Base-by-base conservation (phyloP, 805 yeast species). In the Wickerhamomyces silvicola region DNA sequence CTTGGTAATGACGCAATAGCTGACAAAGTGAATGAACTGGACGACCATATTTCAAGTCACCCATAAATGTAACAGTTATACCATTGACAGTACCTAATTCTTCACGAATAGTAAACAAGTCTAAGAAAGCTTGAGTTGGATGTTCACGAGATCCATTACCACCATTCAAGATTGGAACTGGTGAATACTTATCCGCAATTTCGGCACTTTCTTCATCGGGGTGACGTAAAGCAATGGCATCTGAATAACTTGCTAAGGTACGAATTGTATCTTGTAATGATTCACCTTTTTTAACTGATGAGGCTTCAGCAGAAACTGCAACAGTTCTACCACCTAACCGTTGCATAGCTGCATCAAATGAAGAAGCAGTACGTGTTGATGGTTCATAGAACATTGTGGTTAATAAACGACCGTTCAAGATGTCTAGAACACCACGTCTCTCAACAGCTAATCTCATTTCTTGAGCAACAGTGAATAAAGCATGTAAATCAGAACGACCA, bases 331-430 rank as follows among this genome's bases (percentile, higher is more conserved):
- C 99, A 60, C 99, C 99, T 50, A 92, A 72, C 67, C 99, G 83
- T 70, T 92, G 97, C 98, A 92, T 92, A 39, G 99, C 99, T 50
- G 96, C 96, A 59, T 92, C 95, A 58, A 94, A 94, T 2, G 97
- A 92, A 15, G 97, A 78, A 13, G 94, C 77, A 21, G 99, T 92
- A 65, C 99, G 77, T 24, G 99, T 94, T 6, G 96, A 86, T 47
- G 99, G 98, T 68, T 92, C 99, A 61, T 87, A 92, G 70, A 92
- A 92, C 69, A 92, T 80, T 9, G 97, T 94, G 29, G 96, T 85
- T 52, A 92, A 70, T 35, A 92, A 78, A 52, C 94, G 79, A 38
- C 97, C 95, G 59, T 80, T 75, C 66, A 92, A 74, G 41, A 92
- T 62, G 59, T 90, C 96, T 55, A 92, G 68, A 33, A 86, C 94